Evolutionary conservation across 306 rosid genomes (phyloP), one percentile per base, ranked within the genome.

Genomic region (Mucuna pruriens): DNA sequence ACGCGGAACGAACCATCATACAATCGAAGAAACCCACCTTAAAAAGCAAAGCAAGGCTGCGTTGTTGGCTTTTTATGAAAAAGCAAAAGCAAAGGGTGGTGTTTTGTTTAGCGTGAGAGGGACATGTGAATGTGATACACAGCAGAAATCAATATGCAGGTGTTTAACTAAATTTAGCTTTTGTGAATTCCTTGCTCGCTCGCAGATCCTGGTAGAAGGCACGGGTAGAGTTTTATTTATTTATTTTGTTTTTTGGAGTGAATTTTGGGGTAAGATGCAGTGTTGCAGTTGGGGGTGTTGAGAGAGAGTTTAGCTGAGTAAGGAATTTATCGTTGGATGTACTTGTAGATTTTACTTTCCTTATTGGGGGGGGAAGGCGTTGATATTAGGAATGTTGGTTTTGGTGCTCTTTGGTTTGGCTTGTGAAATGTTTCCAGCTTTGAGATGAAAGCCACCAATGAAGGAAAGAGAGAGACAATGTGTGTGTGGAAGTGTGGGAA

Each of bases 151-250:
- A 68, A 79, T 48, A 51, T 71, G 88, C 74, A 82, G 81, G 76
- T 61, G 77, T 78, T 83, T 87, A 76, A 85, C 88, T 82, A 83
- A 87, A 86, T 87, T 86, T 86, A 75, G 91, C 34, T 31, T 71
- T 77, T 9, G 3, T 20, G 55, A 66, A 75, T 77, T 16, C 69
- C 7, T 15, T 31, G 69, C 44, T 61, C 0, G 71, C 34, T 29
- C 79, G 73, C 69, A 85, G 92, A 89, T 89, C 85, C 78, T 63
- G 74, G 63, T 17, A 26, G 73, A 54, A 39, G 84, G 40, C 4
- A 3, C 0, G 25, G 3, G 12, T 25, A 16, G 10, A 5, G 2
- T 17, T 29, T 0, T 5, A 4, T 63, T 63, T 9, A 7, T 11
- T 22, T 12, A 23, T 0, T 6, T 39, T 64, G 20, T 11, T 15